Conservation (phyloP, 2,329 filamentous ascomycete genomes). For the Aspergillus sp. region DNA sequence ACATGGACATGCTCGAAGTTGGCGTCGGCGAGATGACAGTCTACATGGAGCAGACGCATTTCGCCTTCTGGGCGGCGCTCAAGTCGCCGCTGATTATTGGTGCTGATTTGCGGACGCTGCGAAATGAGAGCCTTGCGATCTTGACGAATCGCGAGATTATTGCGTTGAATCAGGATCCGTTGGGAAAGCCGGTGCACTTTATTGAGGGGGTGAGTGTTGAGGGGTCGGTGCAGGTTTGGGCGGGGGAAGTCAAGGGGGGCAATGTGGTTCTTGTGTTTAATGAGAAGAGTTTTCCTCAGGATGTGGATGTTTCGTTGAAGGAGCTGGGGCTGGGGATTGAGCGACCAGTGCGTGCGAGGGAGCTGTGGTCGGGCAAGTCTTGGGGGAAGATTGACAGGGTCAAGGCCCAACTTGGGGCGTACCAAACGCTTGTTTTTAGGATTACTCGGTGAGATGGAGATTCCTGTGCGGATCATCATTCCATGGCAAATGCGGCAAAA, state of each 20-base stretch:
- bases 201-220: background rate
- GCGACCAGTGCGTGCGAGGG: background rate
- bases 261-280: constrained; percentile 8
- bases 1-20: constrained; percentile 6
- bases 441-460: background rate
- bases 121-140: constrained; percentile 6
- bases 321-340: background rate
- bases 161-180: constrained; percentile 3
- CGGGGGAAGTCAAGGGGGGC: background rate
- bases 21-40: background rate
- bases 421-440: constrained; percentile 10
- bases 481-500: too few relatives aligned
- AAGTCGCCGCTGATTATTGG: constrained; percentile 4
- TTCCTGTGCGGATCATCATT: too few relatives aligned
- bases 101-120: background rate
- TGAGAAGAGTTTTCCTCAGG: constrained; percentile 11
- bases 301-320: background rate
- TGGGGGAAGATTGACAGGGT: background rate
- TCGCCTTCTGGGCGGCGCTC: background rate
- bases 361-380: background rate
- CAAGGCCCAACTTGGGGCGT: background rate
- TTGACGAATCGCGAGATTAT: constrained; percentile 11
- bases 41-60: background rate
- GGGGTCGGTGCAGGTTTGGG: constrained; percentile 5
- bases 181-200: background rate